Conservation (phyloP, 495 filamentous ascomycete genomes). For the Entonaema liquescens region DNA sequence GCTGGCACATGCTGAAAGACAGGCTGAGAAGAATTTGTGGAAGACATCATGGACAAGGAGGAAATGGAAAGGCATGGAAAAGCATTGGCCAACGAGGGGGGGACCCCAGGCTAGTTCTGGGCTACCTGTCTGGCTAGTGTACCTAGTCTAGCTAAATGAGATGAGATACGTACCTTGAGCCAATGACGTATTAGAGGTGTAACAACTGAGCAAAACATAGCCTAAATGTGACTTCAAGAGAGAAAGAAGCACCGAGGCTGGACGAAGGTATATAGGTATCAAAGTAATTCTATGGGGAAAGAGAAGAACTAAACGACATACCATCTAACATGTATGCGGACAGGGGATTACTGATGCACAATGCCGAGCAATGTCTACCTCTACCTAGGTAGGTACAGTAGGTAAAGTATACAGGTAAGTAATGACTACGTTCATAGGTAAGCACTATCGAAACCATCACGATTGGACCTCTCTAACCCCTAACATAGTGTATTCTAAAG, state of each 20-base stretch:
- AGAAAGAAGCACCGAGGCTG: neutral
- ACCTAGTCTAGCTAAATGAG: too few species aligned
- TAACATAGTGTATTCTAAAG: neutral
- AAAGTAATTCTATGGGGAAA: constrained; percentile 2
- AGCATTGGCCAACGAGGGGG: constrained; percentile 18
- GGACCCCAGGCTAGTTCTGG: neutral
- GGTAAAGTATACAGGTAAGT: too few species aligned
- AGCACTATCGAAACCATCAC: neutral
- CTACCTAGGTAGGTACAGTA: too few species aligned
- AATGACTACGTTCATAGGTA: neutral
- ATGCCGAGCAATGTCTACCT: too few species aligned
- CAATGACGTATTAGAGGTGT: constrained; percentile 30
- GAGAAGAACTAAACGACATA: neutral
- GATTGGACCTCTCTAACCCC: neutral
- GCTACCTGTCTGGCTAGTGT: too few species aligned
- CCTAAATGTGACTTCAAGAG: constrained; percentile 31
- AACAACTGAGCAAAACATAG: constrained; percentile 32
- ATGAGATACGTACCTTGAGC: constrained; percentile 18
- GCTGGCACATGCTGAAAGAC: constrained; percentile 43
- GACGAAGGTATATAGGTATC: constrained; percentile 14
- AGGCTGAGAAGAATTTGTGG: constrained; percentile 27
- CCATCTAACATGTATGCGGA: too few species aligned
- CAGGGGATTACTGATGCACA: too few species aligned
- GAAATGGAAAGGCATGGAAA: constrained; percentile 36
- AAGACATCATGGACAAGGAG: constrained; percentile 29